These are phyloP conservation scores for Aspergillus tanneri DNA, from an alignment of 2,329 filamentous ascomycete species.

Conservation along the genomic window DNA sequence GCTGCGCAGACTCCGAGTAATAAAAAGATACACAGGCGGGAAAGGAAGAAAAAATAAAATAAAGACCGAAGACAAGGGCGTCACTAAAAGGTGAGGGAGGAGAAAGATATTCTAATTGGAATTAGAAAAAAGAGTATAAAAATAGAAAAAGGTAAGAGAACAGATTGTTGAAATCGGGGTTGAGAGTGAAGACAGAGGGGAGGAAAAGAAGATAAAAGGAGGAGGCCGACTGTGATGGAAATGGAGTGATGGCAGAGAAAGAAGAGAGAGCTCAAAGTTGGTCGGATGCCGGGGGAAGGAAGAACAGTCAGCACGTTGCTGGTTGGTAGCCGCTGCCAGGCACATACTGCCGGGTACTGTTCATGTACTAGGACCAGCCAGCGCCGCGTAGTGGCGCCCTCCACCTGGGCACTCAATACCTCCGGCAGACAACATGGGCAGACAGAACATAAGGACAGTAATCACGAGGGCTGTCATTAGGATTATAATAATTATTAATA, in stretches of 20 bases:
- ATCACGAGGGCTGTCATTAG: too few species aligned
- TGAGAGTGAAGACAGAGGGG: constrained; percentile 30
- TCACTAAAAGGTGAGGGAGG: constrained; percentile 16
- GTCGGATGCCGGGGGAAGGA: too few species aligned
- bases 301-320: too few species aligned
- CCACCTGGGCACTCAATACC: too few species aligned
- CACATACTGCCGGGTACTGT: too few species aligned
- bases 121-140: constrained; percentile 22
- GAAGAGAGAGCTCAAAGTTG: constrained; percentile 14
- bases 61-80: constrained; percentile 14
- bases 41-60: constrained; percentile 22
- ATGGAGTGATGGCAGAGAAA: constrained; percentile 19
- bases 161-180: constrained; percentile 10
- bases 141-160: constrained; percentile 17
- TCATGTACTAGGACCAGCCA: too few species aligned
- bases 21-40: constrained; percentile 17
- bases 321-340: too few species aligned
- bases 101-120: constrained; percentile 13
- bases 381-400: too few species aligned
- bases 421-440: too few species aligned
- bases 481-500: too few species aligned
- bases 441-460: too few species aligned
- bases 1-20: constrained; percentile 28
- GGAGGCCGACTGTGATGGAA: constrained; percentile 14
- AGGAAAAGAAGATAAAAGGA: constrained; percentile 17